Base-by-base conservation (phyloP, 2,329 filamentous ascomycete species). In the Penicillium sumatraense region DNA sequence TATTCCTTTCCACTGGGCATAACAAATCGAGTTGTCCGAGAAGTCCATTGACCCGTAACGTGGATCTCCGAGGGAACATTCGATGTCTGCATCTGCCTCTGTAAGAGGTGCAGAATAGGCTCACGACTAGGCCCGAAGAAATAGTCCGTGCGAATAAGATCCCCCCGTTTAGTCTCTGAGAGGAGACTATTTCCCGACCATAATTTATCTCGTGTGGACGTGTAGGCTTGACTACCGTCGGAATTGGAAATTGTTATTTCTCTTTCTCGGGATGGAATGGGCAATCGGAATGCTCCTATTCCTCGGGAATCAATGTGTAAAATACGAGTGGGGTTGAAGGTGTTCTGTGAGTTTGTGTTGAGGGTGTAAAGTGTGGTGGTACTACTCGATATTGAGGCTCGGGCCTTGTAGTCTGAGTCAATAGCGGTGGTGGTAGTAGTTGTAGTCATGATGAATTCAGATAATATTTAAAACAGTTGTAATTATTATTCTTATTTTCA, bases 71-170 rank as follows among this genome's bases (percentile, higher is more conserved):
- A 51, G 5, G 48, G 54, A 16, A 68, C 62, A 35, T 66, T 63
- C 8, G 70, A 61, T 5, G 72, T 65, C 14, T 61, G 40, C 44
- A 67, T 63, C 8, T 70, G 61, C 5, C 72, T 65, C 14, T 61
- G 40, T 42, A 67, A 59, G n/a, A 76, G 57, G 2, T 66, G 62
- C 21, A 88, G 70, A 40, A 77, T 68, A 3, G 85, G 84, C 6
- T 81, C 77, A 2, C 77, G 76, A 36, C 76, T 76, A 1, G 83
- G 83, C 0, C 85, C 84, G 62, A 81, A 86, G 59, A 79, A 80
- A 69, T 87, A 87, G 3, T 76, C 79, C 0, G 84, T 87, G 58
- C 77, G 80, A n/a, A 85, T 63, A 5, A 78, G 69, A 5, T 64
- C 60, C 7, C 68, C 70, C 6, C 54, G 38, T 16, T 70, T 62